Evolutionary conservation across 805 yeast species (phyloP).

Genomic region (Cyberlindnera meyerae): DNA sequence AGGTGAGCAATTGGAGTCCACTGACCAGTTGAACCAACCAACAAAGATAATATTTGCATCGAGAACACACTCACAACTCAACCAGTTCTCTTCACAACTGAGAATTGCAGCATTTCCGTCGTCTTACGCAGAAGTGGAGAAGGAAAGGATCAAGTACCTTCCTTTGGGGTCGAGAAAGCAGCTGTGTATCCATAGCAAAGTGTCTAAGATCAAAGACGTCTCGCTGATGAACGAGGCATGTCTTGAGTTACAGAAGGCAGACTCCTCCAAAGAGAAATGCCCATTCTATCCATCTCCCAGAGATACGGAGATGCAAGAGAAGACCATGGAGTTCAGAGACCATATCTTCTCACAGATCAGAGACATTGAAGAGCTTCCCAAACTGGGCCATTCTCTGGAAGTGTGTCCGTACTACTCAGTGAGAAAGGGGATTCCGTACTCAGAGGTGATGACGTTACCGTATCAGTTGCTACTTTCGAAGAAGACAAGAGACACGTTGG

Average conservation of each 20-base stretch:
- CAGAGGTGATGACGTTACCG: slow-evolving; percentile 81
- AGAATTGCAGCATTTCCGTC: slow-evolving; percentile 59
- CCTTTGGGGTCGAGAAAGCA: slow-evolving; percentile 85
- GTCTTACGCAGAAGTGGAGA: slow-evolving; percentile 36
- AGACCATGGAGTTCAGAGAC: slow-evolving; percentile 41
- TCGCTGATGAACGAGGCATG: slow-evolving; percentile 77
- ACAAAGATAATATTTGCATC: slow-evolving; percentile 66
- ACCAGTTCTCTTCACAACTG: slow-evolving; percentile 75
- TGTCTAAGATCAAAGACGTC: slow-evolving; percentile 42
- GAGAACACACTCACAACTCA: slow-evolving; percentile 85
- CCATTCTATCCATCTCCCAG: slow-evolving; percentile 34
- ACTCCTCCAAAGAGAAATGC: slow-evolving; percentile 33
- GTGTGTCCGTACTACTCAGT: slow-evolving; percentile 83
- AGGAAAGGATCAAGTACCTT: slow-evolving; percentile 58
- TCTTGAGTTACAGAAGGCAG: slow-evolving; percentile 54
- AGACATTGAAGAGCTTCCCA: slow-evolving; percentile 67
- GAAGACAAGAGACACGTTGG: slow-evolving; percentile 54
- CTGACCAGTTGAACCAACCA: slow-evolving; percentile 28
- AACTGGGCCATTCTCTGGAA: slow-evolving; percentile 49
- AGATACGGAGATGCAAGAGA: slow-evolving; percentile 20
- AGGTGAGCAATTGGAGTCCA: slow-evolving; percentile 10
- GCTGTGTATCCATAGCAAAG: slow-evolving; percentile 67
- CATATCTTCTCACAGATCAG: slow-evolving; percentile 42
- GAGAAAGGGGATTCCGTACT: slow-evolving; percentile 46
- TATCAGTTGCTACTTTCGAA: slow-evolving; percentile 70